Evolutionary conservation across 805 yeast genomes (phyloP).

Genomic region (Candida fluviatilis): DNA sequence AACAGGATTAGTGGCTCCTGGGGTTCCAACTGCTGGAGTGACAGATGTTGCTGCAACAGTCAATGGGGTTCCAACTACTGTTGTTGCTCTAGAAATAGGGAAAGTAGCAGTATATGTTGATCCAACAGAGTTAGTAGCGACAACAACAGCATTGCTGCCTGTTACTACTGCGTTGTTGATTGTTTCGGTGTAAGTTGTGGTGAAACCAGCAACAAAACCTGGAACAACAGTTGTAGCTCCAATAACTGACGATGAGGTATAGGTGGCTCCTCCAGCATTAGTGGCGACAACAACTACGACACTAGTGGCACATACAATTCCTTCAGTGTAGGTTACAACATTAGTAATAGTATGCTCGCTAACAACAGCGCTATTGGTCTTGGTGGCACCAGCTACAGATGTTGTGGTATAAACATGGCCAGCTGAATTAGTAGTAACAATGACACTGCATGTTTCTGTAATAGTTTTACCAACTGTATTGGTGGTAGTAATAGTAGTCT

Average conservation of each 20-base stretch:
- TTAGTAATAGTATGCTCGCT: background rate
- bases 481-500: constrained; percentile 5
- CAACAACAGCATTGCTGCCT: background rate
- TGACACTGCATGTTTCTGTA: constrained; percentile 9
- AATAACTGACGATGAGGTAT: background rate
- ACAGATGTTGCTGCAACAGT: background rate
- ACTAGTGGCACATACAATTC: background rate
- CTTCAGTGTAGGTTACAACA: background rate
- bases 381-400: background rate
- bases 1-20: background rate
- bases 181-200: background rate
- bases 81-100: background rate
- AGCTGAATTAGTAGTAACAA: constrained; percentile 16
- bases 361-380: background rate
- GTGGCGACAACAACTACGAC: background rate
- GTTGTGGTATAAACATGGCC: constrained; percentile 12
- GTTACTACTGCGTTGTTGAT: background rate
- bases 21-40: background rate
- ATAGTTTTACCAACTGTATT: background rate
- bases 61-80: background rate
- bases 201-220: background rate
- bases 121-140: background rate
- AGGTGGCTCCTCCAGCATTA: background rate
- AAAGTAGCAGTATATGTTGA: background rate
- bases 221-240: background rate